These are phyloP conservation scores for Westerdykella ornata DNA, from an alignment of 2,329 filamentous ascomycete species.

Conservation along the genomic window DNA sequence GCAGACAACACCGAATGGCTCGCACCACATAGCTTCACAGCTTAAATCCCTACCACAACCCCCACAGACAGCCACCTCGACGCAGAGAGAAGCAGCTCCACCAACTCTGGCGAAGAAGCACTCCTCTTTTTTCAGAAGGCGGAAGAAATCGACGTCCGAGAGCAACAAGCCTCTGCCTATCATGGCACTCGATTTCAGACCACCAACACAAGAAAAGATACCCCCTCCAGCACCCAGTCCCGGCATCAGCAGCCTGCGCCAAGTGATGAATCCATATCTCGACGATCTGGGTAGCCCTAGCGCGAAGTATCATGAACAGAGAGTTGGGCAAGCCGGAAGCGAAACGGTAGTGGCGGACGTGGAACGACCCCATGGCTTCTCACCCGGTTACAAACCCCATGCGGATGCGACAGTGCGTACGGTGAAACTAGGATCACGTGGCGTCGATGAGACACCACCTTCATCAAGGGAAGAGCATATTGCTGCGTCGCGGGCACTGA, in stretches of 20 bases:
- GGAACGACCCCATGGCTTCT: constrained; percentile 56
- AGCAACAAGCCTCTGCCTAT: constrained; percentile 54
- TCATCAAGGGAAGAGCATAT: constrained; percentile 23
- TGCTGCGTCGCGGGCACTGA: constrained; percentile 17
- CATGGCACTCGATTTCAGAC: constrained; percentile 41
- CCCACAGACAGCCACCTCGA: constrained; percentile 22
- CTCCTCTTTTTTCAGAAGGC: constrained; percentile 86
- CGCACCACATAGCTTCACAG: constrained; percentile 43
- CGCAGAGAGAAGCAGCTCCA: constrained; percentile 17
- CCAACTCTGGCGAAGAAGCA: constrained; percentile 72
- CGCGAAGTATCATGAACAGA: constrained; percentile 24
- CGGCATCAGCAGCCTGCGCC: constrained; percentile 69
- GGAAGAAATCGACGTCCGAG: constrained; percentile 83
- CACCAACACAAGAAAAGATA: constrained; percentile 21
- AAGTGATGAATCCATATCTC: constrained; percentile 83
- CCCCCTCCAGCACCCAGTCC: constrained; percentile 37
- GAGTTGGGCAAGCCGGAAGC: constrained; percentile 20
- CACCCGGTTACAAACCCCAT: constrained; percentile 67
- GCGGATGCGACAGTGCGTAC: constrained; percentile 63
- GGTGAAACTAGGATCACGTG: constrained; percentile 48
- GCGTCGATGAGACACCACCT: constrained; percentile 17
- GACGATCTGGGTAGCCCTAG: constrained; percentile 22
- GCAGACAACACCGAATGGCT: constrained; percentile 36
- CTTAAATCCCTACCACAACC: constrained; percentile 39
- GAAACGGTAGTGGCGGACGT: constrained; percentile 22